Evolutionary conservation across 2,329 filamentous ascomycete genomes (phyloP).

Genomic region (Remersonia thermophila): DNA sequence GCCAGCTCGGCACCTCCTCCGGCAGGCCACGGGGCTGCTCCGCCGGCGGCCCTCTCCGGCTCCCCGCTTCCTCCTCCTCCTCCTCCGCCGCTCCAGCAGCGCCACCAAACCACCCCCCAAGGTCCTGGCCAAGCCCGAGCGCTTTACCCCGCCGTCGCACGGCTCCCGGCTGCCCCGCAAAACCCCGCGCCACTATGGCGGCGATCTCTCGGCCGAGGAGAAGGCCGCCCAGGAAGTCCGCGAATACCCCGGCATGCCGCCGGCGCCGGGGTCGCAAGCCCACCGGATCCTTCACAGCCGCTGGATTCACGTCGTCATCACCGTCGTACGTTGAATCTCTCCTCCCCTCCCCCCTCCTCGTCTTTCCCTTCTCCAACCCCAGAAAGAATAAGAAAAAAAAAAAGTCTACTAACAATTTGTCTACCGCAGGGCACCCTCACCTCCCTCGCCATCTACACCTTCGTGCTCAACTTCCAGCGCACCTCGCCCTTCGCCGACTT

Average conservation of each 20-base stretch:
- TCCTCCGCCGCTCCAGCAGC: constrained; percentile 7
- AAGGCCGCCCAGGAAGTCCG: constrained; percentile 51
- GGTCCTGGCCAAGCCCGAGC: constrained; percentile 73
- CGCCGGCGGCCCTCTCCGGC: constrained; percentile 32
- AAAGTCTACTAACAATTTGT: neutral
- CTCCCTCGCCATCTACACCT: constrained; percentile 58
- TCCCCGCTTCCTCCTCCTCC: constrained; percentile 10
- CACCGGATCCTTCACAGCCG: constrained; percentile 75
- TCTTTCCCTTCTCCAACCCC: neutral
- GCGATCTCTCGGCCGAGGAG: constrained; percentile 54
- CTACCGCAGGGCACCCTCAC: constrained; percentile 49
- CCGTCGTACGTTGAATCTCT: constrained; percentile 48
- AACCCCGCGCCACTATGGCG: constrained; percentile 60
- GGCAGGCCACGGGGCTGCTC: constrained; percentile 40
- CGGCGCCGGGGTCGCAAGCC: constrained; percentile 67
- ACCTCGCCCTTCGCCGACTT: constrained; percentile 71
- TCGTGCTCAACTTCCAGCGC: constrained; percentile 64
- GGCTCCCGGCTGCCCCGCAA: constrained; percentile 53
- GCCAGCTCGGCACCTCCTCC: constrained; percentile 49
- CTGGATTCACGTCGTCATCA: constrained; percentile 68
- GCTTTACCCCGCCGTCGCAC: constrained; percentile 88
- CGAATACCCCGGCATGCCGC: constrained; percentile 82
- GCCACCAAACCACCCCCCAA: constrained; percentile 35
- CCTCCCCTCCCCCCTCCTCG: neutral
- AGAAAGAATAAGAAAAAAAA: too few species aligned